A percentile compares a stretch with the other conserved stretches of the same genome.
Conservation (phyloP, 305 asterid species). For the Andrographis paniculata region DNA sequence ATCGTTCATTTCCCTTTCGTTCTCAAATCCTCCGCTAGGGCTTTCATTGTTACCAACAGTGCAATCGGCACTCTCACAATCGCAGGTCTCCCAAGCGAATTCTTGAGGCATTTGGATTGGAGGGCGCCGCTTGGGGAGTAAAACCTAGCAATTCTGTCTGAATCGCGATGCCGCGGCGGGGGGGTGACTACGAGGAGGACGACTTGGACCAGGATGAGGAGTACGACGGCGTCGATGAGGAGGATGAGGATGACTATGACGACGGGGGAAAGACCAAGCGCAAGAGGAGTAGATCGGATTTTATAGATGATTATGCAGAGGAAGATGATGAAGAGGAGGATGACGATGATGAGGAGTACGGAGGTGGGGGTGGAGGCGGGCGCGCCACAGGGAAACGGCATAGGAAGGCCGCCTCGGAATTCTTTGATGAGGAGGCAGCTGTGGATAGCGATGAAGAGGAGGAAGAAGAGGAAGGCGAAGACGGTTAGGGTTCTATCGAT, state of each 20-base stretch:
- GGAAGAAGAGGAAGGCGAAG: constrained; percentile 92
- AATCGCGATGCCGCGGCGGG: constrained; percentile 41
- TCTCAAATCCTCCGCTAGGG: too few species aligned
- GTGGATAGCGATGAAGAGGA: constrained; percentile 88
- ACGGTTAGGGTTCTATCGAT: constrained; percentile 42
- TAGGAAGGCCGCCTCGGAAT: constrained; percentile 40
- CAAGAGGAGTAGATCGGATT: constrained; percentile 57
- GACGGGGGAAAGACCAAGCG: constrained; percentile 55
- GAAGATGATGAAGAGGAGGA: constrained; percentile 73
- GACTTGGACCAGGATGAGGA: constrained; percentile 40
- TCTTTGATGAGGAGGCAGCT: constrained; percentile 70
- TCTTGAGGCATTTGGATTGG: background rate
- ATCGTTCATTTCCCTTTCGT: too few species aligned
- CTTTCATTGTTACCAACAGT: too few species aligned
- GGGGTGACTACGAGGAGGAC: constrained; percentile 44
- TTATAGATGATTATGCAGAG: constrained; percentile 72
- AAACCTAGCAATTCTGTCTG: constrained; percentile 3
- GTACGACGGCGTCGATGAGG: constrained; percentile 40
- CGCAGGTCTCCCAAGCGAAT: background rate
- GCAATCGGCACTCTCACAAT: background rate
- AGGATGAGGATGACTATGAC: constrained; percentile 49
- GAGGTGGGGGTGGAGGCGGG: constrained; percentile 30
- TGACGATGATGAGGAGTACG: constrained; percentile 55
- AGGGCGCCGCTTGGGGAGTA: background rate
- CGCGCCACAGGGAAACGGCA: constrained; percentile 33